Evolutionary conservation across 805 yeast genomes (phyloP), one percentile per base, ranked within the genome.

Genomic region (Starmerella stigmatis): DNA sequence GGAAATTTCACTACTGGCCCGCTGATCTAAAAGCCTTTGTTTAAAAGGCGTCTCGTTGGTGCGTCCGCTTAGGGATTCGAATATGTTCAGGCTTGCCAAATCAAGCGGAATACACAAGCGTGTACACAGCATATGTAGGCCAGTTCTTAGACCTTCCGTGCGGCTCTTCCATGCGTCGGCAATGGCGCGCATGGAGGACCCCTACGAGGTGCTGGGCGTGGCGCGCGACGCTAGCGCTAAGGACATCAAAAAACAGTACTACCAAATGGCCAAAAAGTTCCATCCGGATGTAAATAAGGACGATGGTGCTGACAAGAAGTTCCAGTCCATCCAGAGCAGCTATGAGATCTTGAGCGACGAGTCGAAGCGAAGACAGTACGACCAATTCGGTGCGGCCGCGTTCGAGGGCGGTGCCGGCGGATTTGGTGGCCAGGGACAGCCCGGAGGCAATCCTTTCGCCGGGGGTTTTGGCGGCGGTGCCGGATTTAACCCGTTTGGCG

Each of bases 241-340:
- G n/a, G 94, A 86, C 17, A 92, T 92, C 65, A 92, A 92, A 64
- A 88, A 88, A 64, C 89, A 95, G 2, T 92, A 92, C 67, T 86
- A 86, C 62, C 81, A 86, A 59, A 69, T 92, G 52, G 98, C 96
- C 13, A 92, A 92, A 64, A 75, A 89, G 62, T 86, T 70, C 64
- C 99, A 92, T 64, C 99, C 99, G 0, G 99, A 92, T 67, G 84
- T 92, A 36, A 92, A 89, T 64, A 92, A 89, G 64, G 96, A 84
- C 52, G 74, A 76, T 21, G 89, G 75, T 16, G 92, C 97, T 0
- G 94, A 89, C 57, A 76, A 77, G 59, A 78, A 78, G 63, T 92
- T 92, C 67, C 97, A 92, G 59, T 85, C 83, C 57, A 75, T 92
- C 53, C 97, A 89, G 60, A 92, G 83, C 52, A 94, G 96, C 1